Evolutionary conservation across 805 yeast genomes (phyloP), one percentile per base, ranked within the genome.

Genomic region (Vanderwaltozyma verrucispora): DNA sequence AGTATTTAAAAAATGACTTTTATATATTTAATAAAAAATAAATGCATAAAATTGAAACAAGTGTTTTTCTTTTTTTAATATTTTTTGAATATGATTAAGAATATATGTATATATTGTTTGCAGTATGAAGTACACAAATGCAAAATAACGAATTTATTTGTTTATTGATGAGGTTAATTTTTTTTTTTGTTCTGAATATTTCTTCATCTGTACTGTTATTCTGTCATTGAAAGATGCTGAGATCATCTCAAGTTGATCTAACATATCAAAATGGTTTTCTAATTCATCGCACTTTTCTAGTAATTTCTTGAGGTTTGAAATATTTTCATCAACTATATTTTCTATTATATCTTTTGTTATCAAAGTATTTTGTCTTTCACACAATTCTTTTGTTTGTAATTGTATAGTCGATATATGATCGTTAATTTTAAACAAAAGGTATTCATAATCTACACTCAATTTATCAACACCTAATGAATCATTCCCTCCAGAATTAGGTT

Each of bases 401-500:
- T 75, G 65, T 18, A 77, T 54, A 2, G 64, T 59, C 17, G 67
- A 58, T 6, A 80, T 67, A 37, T 69, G 67, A 42, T 76, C 82
- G 32, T 69, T 68, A 35, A 82, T 77, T 51, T 73, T 75, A 59
- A 64, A 77, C 52, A 80, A 53, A 28, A 82, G 55, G 47, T 79
- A 77, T 48, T 82, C 89, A 51, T 72, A 80, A 37, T 69, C 71
- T 18, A 78, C 62, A 1, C 82, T 73, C 30, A 82, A 59, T 39
- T 71, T 67, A 47, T 74, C 71, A 14, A 81, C 67, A 11, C 77
- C 73, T 19, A 81, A 59, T 1, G 86, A 85, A 55, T 81, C 88
- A 9, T 46, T 18, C 29, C 12, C 5, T 11, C 12, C 12, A 5
- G 14, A 25, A 5, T 6, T 7, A 26, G 6, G 6, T 5, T 26